Evolutionary conservation across 345 rosid genomes (phyloP), one percentile per base, ranked within the genome.

Genomic region (Aurinia saxatilis): DNA sequence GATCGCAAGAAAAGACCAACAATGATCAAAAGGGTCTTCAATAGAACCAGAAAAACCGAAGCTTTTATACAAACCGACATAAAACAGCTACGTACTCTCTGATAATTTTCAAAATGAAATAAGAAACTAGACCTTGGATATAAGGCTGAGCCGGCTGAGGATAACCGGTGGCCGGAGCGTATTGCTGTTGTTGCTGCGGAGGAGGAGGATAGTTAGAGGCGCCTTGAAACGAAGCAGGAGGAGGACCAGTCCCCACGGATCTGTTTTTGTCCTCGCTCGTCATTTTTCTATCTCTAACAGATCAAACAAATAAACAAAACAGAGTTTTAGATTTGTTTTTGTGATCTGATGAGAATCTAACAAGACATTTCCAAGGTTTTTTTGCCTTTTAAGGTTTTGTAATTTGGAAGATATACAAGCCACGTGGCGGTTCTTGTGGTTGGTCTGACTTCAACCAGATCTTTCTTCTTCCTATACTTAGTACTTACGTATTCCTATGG

Each of bases 131-230:
- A 70, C 74, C 74, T 4, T 42, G 5, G 2, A 21, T 63, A 47
- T 62, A 55, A 1, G 68, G 68, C 57, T 70, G 74, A 70, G 74
- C 68, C 6, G 74, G 68, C 51, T 70, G 74, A 6, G 68, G 68
- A 46, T 7, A 70, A 61, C 57, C 68, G 8, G 46, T 35, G 17
- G 31, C 37, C 8, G 67, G 68, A 2, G 44, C 62, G 38, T 51
- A 66, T 0, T 37, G 54, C 10, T 50, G 14, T 17, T n/a, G 60
- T 5, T 27, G 30, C 30, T 33, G 63, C 54, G 68, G 68, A 54
- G 74, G 74, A 54, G 74, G 74, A 27, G 57, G 73, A 27, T 62
- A 47, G 44, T 54, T 70, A 16, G 68, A 30, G 50, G 54, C 63
- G 0, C 74, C 68, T 62, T 70, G 68, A 70, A 54, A 61, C 50